These are phyloP conservation scores for Solanum rostratum DNA, from an alignment of 257 asterid genomes.

Conservation along the genomic window DNA sequence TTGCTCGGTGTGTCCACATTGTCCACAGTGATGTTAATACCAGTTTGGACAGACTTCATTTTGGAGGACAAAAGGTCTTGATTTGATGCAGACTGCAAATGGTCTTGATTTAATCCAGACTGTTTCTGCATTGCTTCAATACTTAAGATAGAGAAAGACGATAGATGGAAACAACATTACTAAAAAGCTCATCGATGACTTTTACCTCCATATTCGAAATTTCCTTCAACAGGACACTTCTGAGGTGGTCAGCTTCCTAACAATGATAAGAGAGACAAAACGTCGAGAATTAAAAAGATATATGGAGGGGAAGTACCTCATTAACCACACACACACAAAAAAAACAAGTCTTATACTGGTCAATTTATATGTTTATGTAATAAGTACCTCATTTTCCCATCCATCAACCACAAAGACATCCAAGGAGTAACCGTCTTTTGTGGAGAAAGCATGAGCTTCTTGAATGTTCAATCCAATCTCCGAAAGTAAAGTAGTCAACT, in stretches of 20 bases:
- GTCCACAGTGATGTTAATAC: constrained; percentile 12
- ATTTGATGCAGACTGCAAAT: constrained; percentile 13
- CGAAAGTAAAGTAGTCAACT: constrained; percentile 74
- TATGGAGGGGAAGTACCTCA: neutral
- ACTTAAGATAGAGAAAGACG: neutral
- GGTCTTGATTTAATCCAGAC: constrained; percentile 20
- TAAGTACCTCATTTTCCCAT: constrained; percentile 60
- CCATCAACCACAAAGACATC: constrained; percentile 87
- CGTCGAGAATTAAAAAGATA: neutral
- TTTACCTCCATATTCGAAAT: constrained; percentile 66
- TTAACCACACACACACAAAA: too few relatives aligned
- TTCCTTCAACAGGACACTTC: constrained; percentile 35
- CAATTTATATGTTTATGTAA: neutral
- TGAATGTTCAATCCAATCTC: constrained; percentile 92
- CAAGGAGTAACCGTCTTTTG: constrained; percentile 79
- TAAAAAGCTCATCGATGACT: neutral
- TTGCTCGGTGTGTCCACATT: constrained; percentile 40
- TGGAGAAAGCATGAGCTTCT: constrained; percentile 97
- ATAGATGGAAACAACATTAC: neutral
- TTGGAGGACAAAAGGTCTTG: constrained; percentile 18
- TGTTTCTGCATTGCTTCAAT: constrained; percentile 25
- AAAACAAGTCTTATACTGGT: too few relatives aligned
- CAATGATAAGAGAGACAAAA: constrained; percentile 4
- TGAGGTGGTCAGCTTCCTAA: constrained; percentile 60
- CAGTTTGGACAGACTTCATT: constrained; percentile 15